A percentile compares a stretch with the other conserved stretches of the same genome.
These are phyloP conservation scores for Aphanomyces euteiches DNA, from an alignment of 352 stramenopile genomes.

Conservation along the genomic window DNA sequence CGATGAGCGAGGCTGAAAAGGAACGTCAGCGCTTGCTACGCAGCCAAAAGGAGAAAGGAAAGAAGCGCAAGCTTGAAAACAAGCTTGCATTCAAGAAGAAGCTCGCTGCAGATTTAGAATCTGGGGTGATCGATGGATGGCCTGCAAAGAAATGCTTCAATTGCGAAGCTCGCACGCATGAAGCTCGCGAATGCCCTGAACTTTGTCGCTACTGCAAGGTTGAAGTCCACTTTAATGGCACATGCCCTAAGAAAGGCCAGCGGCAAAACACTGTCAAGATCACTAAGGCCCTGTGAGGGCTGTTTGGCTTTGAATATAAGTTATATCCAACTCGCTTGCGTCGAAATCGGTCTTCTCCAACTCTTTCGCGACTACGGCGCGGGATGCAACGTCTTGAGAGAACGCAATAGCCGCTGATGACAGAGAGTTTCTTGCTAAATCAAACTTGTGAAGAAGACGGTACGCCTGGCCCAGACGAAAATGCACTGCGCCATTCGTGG, in stretches of 20 bases:
- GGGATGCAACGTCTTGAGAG: background rate
- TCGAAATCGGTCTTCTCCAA: constrained; percentile 21
- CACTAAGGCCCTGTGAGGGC: constrained; percentile 59
- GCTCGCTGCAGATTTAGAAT: constrained; percentile 42
- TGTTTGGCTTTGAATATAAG: constrained; percentile 17
- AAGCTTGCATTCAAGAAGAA: constrained; percentile 56
- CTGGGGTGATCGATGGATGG: constrained; percentile 34
- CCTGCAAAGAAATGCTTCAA: constrained; percentile 76
- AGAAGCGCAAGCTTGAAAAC: constrained; percentile 71
- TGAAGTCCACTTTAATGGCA: constrained; percentile 64
- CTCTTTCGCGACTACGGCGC: background rate
- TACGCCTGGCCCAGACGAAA: constrained; percentile 22
- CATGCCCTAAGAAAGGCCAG: constrained; percentile 61
- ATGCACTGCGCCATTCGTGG: background rate
- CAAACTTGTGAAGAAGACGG: constrained; percentile 9
- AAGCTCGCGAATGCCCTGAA: constrained; percentile 67
- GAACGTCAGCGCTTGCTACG: constrained; percentile 67
- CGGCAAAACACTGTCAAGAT: constrained; percentile 48
- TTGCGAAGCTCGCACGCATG: constrained; percentile 76
- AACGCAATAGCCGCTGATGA: background rate
- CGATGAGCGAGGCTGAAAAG: constrained; percentile 78
- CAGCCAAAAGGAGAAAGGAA: constrained; percentile 68
- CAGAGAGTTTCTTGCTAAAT: constrained; percentile 2
- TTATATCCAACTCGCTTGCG: constrained; percentile 10
- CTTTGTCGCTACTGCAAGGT: constrained; percentile 81